Conservation (phyloP, 176 grass and related monocot species). For the Oryza longistaminata region DNA sequence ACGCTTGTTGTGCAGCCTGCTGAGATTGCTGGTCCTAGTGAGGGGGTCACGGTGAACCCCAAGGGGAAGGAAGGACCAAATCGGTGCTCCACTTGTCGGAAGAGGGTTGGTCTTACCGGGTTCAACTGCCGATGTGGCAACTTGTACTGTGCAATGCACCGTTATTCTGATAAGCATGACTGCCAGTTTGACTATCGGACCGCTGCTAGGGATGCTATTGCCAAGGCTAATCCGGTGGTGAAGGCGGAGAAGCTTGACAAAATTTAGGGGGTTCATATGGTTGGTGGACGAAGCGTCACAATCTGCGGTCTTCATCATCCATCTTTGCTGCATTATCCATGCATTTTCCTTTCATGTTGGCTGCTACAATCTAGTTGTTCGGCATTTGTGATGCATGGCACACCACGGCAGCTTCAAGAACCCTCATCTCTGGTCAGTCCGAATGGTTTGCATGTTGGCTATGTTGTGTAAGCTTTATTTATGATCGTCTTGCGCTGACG, state of each 20-base stretch:
- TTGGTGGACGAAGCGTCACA: conserved; percentile 4
- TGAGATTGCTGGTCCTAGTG: conserved; percentile 36
- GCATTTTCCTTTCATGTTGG: conserved; percentile 54
- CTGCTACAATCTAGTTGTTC: conserved; percentile 38
- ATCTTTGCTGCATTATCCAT: conserved; percentile 43
- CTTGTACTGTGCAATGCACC: conserved; percentile 65
- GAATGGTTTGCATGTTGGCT: conserved; percentile 60
- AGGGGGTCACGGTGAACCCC: conserved; percentile 23
- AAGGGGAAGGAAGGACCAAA: conserved; percentile 72
- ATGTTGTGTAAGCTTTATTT: conserved; percentile 73
- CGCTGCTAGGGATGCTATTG: conserved; percentile 81
- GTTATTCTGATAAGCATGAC: conserved; percentile 88
- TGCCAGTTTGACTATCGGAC: conserved; percentile 89
- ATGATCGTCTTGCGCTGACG: conserved; percentile 32
- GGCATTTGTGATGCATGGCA: conserved; percentile 45
- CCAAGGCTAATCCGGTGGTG: conserved; percentile 94
- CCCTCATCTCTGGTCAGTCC: conserved; percentile 24
- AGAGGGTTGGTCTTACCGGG: conserved; percentile 79
- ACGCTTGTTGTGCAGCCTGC: conserved; percentile 18
- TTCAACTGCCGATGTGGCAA: conserved; percentile 94
- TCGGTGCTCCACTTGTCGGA: conserved; percentile 70
- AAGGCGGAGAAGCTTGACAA: conserved; percentile 97
- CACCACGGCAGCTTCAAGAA: conserved; percentile 38
- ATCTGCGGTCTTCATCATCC: conserved; percentile 13
- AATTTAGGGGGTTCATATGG: conserved; percentile 49